Evolutionary conservation across 108 stramenopile genomes (phyloP).

Genomic region (Schizochytrium sp.): DNA sequence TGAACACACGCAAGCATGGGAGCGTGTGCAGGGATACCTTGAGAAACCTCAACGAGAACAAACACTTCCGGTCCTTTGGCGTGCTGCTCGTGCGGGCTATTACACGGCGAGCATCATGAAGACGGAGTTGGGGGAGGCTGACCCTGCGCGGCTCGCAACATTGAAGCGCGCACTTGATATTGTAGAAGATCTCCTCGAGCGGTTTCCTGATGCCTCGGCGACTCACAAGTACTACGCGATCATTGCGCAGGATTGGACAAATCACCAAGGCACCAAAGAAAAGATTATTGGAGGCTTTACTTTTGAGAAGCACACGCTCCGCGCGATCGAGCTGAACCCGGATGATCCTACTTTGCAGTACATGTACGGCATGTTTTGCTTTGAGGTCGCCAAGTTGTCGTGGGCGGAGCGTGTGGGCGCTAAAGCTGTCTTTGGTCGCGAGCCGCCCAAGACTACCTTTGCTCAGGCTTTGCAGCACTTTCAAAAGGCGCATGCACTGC

Average conservation of each 20-base stretch:
- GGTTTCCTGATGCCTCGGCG: not conserved
- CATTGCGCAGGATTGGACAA: not conserved
- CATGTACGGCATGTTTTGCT: not conserved
- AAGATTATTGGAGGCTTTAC: not conserved
- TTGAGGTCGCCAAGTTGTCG: not conserved
- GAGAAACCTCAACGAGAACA: not conserved
- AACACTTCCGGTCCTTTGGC: not conserved
- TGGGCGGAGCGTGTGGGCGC: not conserved
- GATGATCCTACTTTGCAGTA: not conserved
- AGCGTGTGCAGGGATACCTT: not conserved
- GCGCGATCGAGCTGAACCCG: not conserved
- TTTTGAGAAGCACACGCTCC: not conserved
- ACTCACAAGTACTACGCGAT: constrained; percentile 14
- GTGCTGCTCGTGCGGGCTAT: not conserved
- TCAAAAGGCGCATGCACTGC: not conserved
- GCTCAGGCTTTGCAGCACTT: not conserved
- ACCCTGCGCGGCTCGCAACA: not conserved
- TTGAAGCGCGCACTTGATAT: not conserved
- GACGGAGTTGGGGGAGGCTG: not conserved
- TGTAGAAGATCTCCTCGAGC: not conserved
- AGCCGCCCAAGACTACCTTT: not conserved
- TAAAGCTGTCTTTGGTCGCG: not conserved
- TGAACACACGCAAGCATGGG: not conserved
- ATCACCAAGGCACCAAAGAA: not conserved
- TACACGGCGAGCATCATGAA: not conserved